Evolutionary conservation across 306 rosid species (phyloP).

Genomic region (Citrullus amarus): DNA sequence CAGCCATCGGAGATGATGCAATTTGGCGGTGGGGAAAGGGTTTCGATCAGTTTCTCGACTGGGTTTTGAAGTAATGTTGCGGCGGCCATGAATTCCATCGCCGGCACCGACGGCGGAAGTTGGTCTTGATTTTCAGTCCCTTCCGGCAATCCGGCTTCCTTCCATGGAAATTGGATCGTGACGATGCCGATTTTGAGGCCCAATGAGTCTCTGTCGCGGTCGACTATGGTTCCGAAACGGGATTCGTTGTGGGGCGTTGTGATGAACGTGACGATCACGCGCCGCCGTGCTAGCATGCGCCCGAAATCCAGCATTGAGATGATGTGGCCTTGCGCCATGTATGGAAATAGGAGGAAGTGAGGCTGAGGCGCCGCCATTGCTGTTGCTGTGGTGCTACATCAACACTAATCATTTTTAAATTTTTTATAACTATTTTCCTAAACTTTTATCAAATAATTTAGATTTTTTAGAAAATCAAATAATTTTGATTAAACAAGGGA

Average conservation of each 20-base stretch:
- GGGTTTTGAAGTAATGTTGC: neutral
- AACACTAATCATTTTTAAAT: too few relatives aligned
- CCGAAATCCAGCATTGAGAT: slow-evolving; percentile 13
- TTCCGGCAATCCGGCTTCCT: slow-evolving; percentile 13
- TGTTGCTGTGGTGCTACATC: neutral
- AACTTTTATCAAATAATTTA: too few relatives aligned
- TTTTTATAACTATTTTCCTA: too few relatives aligned
- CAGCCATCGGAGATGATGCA: slow-evolving; percentile 20
- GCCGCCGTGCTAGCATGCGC: slow-evolving; percentile 12
- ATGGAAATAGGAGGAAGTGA: slow-evolving; percentile 35
- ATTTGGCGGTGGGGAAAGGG: slow-evolving; percentile 2
- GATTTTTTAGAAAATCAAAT: too few relatives aligned
- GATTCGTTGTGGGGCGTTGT: slow-evolving; percentile 8
- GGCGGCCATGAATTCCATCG: neutral
- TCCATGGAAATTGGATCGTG: slow-evolving; percentile 1
- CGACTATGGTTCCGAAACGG: neutral
- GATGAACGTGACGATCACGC: slow-evolving; percentile 11
- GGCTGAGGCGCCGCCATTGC: neutral
- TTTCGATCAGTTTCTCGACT: neutral
- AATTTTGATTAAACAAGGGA: too few relatives aligned
- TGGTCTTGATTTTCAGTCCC: slow-evolving; percentile 14
- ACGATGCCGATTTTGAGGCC: neutral
- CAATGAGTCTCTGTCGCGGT: neutral
- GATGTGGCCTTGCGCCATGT: slow-evolving; percentile 13
- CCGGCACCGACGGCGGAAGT: neutral